Evolutionary conservation across 768 basidiomycete genomes (phyloP).

Genomic region (Suillus variegatus): DNA sequence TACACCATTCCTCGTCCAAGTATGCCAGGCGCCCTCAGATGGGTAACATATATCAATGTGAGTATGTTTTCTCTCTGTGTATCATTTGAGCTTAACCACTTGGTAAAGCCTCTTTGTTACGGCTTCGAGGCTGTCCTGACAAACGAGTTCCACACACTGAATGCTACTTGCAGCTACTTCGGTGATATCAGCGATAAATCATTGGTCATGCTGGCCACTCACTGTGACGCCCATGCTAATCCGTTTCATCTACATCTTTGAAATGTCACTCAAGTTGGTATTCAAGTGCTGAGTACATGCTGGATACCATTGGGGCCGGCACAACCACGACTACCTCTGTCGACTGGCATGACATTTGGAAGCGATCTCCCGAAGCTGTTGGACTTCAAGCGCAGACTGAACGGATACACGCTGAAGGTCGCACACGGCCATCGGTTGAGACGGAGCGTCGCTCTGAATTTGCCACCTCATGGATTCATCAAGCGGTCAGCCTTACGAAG

Average conservation of each 20-base stretch:
- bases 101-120: conserved; percentile 35
- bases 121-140: conserved; percentile 34
- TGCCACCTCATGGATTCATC: conserved; percentile 41
- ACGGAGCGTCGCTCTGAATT: conserved; percentile 31
- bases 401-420: conserved; percentile 41
- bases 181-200: conserved; percentile 40
- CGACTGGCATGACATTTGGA: conserved; percentile 57
- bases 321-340: conserved; percentile 41
- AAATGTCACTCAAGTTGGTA: not conserved
- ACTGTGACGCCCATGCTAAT: conserved; percentile 21
- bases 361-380: conserved; percentile 41
- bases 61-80: conserved; percentile 35
- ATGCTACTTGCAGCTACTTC: conserved; percentile 54
- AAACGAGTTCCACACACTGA: conserved; percentile 49
- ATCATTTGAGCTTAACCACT: conserved; percentile 18
- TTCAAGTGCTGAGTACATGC: conserved; percentile 46
- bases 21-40: conserved; percentile 17
- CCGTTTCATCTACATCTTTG: conserved; percentile 1
- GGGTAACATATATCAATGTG: conserved; percentile 24
- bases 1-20: conserved; percentile 32
- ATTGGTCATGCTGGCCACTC: conserved; percentile 18
- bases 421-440: conserved; percentile 22
- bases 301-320: conserved; percentile 60
- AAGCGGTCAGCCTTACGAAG: conserved; percentile 31
- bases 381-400: conserved; percentile 43